Conservation (phyloP, 164 flowering plant species). For the Stephania japonica region DNA sequence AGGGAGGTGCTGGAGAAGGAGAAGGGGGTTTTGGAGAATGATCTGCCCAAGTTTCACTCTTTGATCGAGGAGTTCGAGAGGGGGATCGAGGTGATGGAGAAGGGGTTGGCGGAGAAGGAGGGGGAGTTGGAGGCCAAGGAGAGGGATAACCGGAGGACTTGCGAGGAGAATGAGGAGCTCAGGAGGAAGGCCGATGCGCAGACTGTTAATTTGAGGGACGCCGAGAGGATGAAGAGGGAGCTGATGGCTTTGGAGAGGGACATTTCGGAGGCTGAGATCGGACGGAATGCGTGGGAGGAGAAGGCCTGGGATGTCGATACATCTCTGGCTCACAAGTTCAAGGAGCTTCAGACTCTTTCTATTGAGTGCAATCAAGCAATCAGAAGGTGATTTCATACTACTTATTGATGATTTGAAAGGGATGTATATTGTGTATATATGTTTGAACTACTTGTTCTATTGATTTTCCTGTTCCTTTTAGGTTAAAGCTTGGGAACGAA, state of each 20-base stretch:
- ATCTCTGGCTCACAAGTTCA: constrained; percentile 35
- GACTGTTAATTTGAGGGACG: constrained; percentile 69
- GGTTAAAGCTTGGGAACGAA: constrained; percentile 69
- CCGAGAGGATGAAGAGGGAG: constrained; percentile 92
- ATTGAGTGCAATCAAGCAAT: constrained; percentile 78
- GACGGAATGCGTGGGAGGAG: constrained; percentile 77
- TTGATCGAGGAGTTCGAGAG: constrained; percentile 37
- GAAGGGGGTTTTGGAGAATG: constrained; percentile 49
- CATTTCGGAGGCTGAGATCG: constrained; percentile 57
- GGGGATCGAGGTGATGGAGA: constrained; percentile 32
- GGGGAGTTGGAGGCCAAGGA: constrained; percentile 50
- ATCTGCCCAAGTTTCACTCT: constrained; percentile 53
- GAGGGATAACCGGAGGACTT: constrained; percentile 43
- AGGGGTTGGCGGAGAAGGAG: constrained; percentile 55
- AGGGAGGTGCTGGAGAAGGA: constrained; percentile 58
- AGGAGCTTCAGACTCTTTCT: constrained; percentile 66
- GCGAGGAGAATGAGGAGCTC: constrained; percentile 81
- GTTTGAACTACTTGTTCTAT: not conserved
- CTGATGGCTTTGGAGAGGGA: constrained; percentile 83
- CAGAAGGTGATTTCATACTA: constrained; percentile 31
- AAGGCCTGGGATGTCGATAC: constrained; percentile 76
- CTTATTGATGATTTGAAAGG: not conserved
- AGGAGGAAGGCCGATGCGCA: constrained; percentile 61
- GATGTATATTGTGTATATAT: too few relatives aligned
- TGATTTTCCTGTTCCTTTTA: constrained; percentile 19